These are phyloP conservation scores for Tetramitus jugosus DNA, from an alignment of 208 protist species.

Conservation along the genomic window DNA sequence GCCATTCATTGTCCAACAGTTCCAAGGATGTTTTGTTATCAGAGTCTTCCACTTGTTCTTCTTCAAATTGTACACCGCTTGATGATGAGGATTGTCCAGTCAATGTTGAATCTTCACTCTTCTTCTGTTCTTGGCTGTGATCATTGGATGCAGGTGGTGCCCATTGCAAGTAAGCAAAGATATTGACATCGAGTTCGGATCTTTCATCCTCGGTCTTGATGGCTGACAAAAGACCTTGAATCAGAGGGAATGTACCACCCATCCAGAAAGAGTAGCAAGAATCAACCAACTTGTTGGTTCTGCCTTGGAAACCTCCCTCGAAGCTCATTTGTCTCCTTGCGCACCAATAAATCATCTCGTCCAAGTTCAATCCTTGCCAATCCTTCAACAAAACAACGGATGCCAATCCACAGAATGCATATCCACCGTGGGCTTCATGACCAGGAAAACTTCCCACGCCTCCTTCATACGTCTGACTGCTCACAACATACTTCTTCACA, in stretches of 20 bases:
- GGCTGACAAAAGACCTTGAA: background rate
- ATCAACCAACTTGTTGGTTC: conserved; percentile 94
- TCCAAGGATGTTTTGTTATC: background rate
- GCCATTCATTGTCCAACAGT: background rate
- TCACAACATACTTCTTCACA: conserved; percentile 47
- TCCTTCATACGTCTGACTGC: conserved; percentile 78
- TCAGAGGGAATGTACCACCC: conserved; percentile 49
- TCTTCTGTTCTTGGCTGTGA: background rate
- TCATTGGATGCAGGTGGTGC: background rate
- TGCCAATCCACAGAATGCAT: conserved; percentile 75
- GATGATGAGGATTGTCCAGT: no score
- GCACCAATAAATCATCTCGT: conserved; percentile 52
- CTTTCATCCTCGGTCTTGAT: no score
- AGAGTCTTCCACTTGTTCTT: background rate
- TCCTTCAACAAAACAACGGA: conserved; percentile 55
- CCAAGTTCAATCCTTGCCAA: conserved; percentile 47
- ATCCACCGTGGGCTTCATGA: conserved; percentile 77
- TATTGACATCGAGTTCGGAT: background rate
- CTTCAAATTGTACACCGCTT: background rate
- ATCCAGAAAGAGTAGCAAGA: conserved; percentile 95
- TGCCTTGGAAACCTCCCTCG: conserved; percentile 82
- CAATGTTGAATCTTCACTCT: background rate
- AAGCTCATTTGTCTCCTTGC: conserved; percentile 56
- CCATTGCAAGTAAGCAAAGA: background rate
- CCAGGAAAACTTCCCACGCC: conserved; percentile 53